phyloP scores from a whole-genome alignment of 1,139 yeast species.

The Suhomyces maxii region DNA sequence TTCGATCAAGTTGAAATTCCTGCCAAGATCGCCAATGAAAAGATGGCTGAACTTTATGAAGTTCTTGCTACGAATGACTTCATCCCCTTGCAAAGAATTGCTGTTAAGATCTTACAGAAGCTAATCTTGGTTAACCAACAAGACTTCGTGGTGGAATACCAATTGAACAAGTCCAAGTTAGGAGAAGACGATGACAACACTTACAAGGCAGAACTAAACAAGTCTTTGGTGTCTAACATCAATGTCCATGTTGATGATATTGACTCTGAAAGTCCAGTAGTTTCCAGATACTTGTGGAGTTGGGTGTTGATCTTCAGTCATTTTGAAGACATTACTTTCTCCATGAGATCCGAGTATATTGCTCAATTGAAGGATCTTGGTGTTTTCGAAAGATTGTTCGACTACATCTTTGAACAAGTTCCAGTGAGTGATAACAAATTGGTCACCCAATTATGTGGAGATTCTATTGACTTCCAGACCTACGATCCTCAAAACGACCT shows the following conservation, averaged over 20 bases:
- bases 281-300: conserved; percentile 58
- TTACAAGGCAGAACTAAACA: conserved; percentile 35
- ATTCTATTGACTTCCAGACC: conserved; percentile 13
- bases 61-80: conserved; percentile 25
- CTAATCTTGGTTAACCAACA: conserved; percentile 47
- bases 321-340: conserved; percentile 66
- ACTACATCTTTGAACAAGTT: conserved; percentile 51
- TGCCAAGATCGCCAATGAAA: conserved; percentile 15
- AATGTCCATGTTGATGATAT: conserved; percentile 32
- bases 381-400: conserved; percentile 47
- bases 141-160: conserved; percentile 61
- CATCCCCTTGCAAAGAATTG: conserved; percentile 35
- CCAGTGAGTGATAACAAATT: conserved; percentile 40
- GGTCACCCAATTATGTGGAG: conserved; percentile 30
- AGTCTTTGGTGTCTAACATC: conserved; percentile 27
- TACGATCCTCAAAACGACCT: conserved; percentile 22
- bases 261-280: conserved; percentile 27
- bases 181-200: conserved; percentile 14
- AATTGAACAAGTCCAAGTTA: conserved; percentile 40
- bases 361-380: conserved; percentile 52
- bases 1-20: conserved; percentile 20
- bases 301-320: conserved; percentile 68
- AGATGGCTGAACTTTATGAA: conserved; percentile 20
- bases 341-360: conserved; percentile 61
- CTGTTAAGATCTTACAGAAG: conserved; percentile 35